Conservation (phyloP, 2,329 filamentous ascomycete genomes). For the Monascus ruber region DNA sequence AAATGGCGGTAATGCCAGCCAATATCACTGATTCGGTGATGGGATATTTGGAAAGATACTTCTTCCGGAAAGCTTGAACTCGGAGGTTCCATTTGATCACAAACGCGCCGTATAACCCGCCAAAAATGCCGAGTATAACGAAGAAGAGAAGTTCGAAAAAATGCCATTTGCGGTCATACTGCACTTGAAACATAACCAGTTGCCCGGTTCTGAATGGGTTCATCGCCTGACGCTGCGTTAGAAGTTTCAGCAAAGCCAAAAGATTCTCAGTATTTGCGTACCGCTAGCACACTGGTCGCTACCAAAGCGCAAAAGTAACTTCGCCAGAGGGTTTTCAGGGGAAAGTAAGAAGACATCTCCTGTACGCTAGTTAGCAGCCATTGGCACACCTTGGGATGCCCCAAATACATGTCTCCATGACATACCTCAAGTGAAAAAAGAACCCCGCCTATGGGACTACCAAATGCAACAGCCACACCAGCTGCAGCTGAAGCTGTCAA, state of each 20-base stretch:
- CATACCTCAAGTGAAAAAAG: slow-evolving; percentile 76
- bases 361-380: slow-evolving; percentile 14
- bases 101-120: slow-evolving; percentile 87
- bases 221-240: slow-evolving; percentile 51
- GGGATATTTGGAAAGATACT: slow-evolving; percentile 73
- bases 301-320: slow-evolving; percentile 97
- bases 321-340: slow-evolving; percentile 92
- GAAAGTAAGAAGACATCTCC: slow-evolving; percentile 95
- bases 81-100: slow-evolving; percentile 97
- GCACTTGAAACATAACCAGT: slow-evolving; percentile 97
- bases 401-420: background rate
- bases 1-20: slow-evolving; percentile 69
- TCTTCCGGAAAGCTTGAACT: slow-evolving; percentile 85
- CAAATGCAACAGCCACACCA: slow-evolving; percentile 92
- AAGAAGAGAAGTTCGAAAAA: slow-evolving; percentile 95
- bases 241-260: background rate
- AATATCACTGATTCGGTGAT: slow-evolving; percentile 77
- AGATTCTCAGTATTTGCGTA: slow-evolving; percentile 21
- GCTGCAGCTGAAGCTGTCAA: slow-evolving; percentile 89
- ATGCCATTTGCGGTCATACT: slow-evolving; percentile 93
- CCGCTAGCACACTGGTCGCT: slow-evolving; percentile 77
- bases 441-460: slow-evolving; percentile 92
- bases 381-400: background rate
- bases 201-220: slow-evolving; percentile 96
- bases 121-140: slow-evolving; percentile 80